Conservation (phyloP, 305 asterid genomes). For the Nicotiana rustica region DNA sequence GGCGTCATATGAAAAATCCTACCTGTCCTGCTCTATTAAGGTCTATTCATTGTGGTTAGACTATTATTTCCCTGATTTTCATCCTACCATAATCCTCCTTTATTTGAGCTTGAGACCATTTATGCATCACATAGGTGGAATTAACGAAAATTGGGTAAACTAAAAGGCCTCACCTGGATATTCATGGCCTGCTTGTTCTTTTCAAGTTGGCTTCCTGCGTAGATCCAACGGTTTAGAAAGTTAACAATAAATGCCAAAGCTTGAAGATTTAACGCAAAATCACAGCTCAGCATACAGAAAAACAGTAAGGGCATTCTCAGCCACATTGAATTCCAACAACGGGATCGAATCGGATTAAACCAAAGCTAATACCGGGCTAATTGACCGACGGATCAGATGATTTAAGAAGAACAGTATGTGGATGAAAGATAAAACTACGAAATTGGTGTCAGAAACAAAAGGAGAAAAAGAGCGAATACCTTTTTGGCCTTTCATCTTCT, state of each 20-base stretch:
- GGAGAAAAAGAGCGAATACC: conserved; percentile 36
- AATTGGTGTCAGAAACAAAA: neutral
- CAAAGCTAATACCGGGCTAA: neutral
- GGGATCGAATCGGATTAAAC: neutral
- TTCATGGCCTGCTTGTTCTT: conserved; percentile 63
- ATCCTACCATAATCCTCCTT: neutral
- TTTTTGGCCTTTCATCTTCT: conserved; percentile 56
- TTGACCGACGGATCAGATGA: neutral
- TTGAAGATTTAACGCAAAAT: neutral
- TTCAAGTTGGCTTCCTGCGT: conserved; percentile 61
- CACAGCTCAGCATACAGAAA: neutral
- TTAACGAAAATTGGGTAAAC: neutral
- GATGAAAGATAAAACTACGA: neutral
- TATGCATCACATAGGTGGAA: conserved; percentile 5
- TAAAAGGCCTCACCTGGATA: conserved; percentile 50
- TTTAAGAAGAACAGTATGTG: conserved; percentile 4
- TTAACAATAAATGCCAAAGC: neutral
- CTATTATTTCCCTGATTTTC: neutral
- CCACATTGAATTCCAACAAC: neutral
- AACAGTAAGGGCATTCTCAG: neutral
- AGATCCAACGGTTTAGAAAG: conserved; percentile 29
- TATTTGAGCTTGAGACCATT: neutral
- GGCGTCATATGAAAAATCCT: neutral
- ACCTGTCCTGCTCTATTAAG: neutral
- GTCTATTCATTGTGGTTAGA: neutral